Evolutionary conservation across 805 yeast genomes (phyloP).

Genomic region (Wickerhamomyces silvicola): DNA sequence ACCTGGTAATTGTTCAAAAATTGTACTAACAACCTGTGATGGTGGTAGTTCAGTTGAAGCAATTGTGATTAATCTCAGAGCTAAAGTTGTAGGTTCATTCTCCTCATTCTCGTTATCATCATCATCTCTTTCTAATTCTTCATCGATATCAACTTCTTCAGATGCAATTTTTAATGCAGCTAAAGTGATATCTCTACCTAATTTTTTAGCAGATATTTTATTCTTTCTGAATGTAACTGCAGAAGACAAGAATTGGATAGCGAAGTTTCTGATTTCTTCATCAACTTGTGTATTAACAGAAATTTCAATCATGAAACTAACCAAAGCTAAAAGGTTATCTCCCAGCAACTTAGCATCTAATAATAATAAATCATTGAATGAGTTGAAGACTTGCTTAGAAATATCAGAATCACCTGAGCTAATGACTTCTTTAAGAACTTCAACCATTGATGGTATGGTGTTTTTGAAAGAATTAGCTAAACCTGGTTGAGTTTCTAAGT

Average conservation of each 20-base stretch:
- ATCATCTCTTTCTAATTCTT: slow-evolving; percentile 69
- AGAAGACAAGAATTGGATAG: slow-evolving; percentile 77
- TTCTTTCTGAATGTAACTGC: slow-evolving; percentile 75
- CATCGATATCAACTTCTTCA: slow-evolving; percentile 75
- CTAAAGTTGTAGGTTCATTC: slow-evolving; percentile 68
- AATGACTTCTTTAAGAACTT: slow-evolving; percentile 71
- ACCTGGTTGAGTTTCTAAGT: slow-evolving; percentile 38
- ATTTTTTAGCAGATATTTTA: slow-evolving; percentile 69
- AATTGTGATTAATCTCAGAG: slow-evolving; percentile 71
- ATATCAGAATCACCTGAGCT: slow-evolving; percentile 63
- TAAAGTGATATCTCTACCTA: slow-evolving; percentile 75
- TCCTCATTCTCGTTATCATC: slow-evolving; percentile 95
- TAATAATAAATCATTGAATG: slow-evolving; percentile 72
- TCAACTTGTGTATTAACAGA: slow-evolving; percentile 61
- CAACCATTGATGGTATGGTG: slow-evolving; percentile 73
- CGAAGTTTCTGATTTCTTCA: slow-evolving; percentile 76
- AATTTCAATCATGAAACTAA: slow-evolving; percentile 70
- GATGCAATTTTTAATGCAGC: slow-evolving; percentile 72
- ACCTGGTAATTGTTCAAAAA: slow-evolving; percentile 56
- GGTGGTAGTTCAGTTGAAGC: slow-evolving; percentile 87
- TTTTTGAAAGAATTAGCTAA: slow-evolving; percentile 49
- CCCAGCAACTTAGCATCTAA: slow-evolving; percentile 77
- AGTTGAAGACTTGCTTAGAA: slow-evolving; percentile 73
- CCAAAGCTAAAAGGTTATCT: slow-evolving; percentile 59
- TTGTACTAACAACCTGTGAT: slow-evolving; percentile 78